Evolutionary conservation across 2,329 filamentous ascomycete genomes (phyloP).

Genomic region (Neonectria faginata): DNA sequence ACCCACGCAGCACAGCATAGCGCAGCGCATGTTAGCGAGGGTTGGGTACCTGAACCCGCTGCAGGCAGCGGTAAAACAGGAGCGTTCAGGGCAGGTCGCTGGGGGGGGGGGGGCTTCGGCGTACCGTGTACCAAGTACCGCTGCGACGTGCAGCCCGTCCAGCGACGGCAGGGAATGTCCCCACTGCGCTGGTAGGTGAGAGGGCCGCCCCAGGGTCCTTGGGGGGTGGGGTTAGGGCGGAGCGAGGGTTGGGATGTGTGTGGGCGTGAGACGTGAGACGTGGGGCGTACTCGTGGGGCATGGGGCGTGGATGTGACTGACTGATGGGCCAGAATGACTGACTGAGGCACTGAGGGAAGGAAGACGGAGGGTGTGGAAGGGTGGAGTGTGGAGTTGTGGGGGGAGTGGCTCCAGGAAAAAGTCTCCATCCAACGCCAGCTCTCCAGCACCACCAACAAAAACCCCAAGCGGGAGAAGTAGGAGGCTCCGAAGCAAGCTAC

Average conservation of each 20-base stretch:
- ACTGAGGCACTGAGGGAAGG: conserved; percentile 18
- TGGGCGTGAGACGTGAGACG: conserved; percentile 17
- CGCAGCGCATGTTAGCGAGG: conserved; percentile 39
- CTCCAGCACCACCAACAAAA: conserved; percentile 19
- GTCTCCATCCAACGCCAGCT: conserved; percentile 26
- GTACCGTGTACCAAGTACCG: conserved; percentile 34
- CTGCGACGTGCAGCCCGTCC: not conserved
- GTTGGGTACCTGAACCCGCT: conserved; percentile 40
- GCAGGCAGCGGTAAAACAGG: conserved; percentile 45
- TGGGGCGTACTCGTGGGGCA: conserved; percentile 35
- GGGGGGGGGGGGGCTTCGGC: conserved; percentile 27
- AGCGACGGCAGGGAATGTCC: conserved; percentile 25
- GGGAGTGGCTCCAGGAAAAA: conserved; percentile 31
- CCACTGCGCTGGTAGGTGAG: conserved; percentile 28
- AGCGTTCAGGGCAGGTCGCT: conserved; percentile 37
- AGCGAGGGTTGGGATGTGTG: conserved; percentile 25
- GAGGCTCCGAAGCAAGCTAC: conserved; percentile 38
- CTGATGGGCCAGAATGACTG: conserved; percentile 9
- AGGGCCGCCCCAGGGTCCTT: conserved; percentile 23
- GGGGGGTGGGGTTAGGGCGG: conserved; percentile 23
- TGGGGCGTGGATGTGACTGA: conserved; percentile 29
- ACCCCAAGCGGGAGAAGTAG: conserved; percentile 47
- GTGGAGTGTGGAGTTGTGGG: conserved; percentile 17
- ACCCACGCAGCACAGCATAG: conserved; percentile 39
- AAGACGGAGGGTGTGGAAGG: conserved; percentile 27